phyloP scores from a whole-genome alignment of 139 green algal genomes.

The Tetraselmis chui region DNA sequence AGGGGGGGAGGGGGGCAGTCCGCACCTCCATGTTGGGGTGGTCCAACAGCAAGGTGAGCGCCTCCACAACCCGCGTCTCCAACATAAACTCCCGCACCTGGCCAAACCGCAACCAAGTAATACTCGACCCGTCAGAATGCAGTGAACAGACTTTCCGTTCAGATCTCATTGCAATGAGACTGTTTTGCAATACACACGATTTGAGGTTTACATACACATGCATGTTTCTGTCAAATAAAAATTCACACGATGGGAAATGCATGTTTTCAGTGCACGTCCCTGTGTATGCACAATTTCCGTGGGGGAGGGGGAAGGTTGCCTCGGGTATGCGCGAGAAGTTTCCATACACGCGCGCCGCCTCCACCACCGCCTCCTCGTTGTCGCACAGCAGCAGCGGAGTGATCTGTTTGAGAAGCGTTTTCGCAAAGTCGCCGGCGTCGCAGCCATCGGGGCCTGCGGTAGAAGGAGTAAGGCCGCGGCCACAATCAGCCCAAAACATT shows the following conservation, averaged over 20 bases:
- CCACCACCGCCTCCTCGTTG: slow-evolving; percentile 42
- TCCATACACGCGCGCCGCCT: slow-evolving; percentile 41
- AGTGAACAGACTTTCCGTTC: no score
- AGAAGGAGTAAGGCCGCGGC: no score
- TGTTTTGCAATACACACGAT: no score
- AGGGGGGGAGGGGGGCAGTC: no score
- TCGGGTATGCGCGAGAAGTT: slow-evolving; percentile 35
- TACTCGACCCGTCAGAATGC: background rate
- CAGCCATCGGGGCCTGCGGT: background rate
- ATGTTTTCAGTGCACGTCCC: no score
- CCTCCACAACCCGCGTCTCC: slow-evolving; percentile 33
- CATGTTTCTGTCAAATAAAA: no score
- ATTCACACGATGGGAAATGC: no score
- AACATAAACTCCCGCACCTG: slow-evolving; percentile 27
- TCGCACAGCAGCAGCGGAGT: slow-evolving; percentile 40
- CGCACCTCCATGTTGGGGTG: slow-evolving; percentile 40
- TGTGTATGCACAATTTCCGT: background rate
- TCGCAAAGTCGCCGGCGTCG: background rate
- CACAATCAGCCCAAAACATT: no score
- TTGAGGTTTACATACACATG: no score
- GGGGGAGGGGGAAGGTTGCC: no score
- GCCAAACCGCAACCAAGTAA: background rate
- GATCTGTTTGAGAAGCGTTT: slow-evolving; percentile 27
- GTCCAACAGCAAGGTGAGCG: slow-evolving; percentile 38
- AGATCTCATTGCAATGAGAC: no score